These are phyloP conservation scores for Porphyridium purpureum DNA, from an alignment of 23 red algal species.

Conservation along the genomic window DNA sequence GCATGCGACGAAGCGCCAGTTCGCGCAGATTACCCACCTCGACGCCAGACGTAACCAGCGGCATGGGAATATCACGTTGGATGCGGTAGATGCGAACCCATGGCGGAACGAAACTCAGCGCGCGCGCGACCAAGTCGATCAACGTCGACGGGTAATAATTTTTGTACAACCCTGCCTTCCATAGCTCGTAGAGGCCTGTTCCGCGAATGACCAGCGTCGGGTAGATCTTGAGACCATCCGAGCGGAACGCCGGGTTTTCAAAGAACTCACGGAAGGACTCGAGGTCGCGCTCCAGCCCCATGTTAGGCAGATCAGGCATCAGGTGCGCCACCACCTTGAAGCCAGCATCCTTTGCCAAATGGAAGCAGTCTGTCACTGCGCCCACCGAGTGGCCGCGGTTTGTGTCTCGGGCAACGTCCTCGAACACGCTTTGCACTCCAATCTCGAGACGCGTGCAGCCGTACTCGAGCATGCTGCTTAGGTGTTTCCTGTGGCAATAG, in stretches of 20 bases:
- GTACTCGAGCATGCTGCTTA: conserved; percentile 90
- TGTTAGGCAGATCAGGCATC: conserved; percentile 99
- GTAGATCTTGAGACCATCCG: conserved; percentile 98
- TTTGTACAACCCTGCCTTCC: conserved; percentile 77
- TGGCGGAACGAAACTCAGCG: conserved; percentile 73
- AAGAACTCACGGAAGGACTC: conserved; percentile 95
- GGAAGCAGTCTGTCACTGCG: conserved; percentile 87
- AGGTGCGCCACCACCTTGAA: conserved; percentile 95
- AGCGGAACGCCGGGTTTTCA: conserved; percentile 95
- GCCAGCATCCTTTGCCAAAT: conserved; percentile 88
- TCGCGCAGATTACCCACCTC: conserved; percentile 95
- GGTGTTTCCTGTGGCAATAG: conserved; percentile 72
- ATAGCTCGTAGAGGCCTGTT: conserved; percentile 96
- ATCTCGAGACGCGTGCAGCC: conserved; percentile 96
- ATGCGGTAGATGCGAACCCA: conserved; percentile 97
- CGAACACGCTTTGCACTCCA: conserved; percentile 96
- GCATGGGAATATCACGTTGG: conserved; percentile 99
- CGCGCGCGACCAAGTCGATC: conserved; percentile 63
- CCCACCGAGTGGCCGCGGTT: conserved; percentile 95
- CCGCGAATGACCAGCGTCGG: conserved; percentile 83
- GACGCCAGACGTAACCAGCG: conserved; percentile 87
- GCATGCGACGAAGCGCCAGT: conserved; percentile 65
- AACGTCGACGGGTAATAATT: conserved; percentile 71
- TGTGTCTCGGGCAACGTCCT: conserved; percentile 89
- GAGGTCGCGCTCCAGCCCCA: conserved; percentile 86